phyloP scores from a whole-genome alignment of 2,329 filamentous ascomycete genomes.

The Ceratocystis harringtonii region DNA sequence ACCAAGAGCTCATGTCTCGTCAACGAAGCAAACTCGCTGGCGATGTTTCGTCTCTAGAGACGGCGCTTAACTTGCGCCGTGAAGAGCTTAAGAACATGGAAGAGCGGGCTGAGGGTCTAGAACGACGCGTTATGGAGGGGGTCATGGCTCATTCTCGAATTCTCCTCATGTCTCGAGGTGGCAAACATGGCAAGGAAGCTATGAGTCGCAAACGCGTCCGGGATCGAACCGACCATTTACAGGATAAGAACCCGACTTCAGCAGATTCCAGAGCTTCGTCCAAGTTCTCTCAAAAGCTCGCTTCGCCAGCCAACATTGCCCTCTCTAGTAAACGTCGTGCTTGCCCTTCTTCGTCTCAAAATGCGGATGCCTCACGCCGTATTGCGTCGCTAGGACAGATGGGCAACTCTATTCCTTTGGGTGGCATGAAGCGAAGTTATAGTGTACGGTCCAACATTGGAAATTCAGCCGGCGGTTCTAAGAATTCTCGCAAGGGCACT shows the following conservation, averaged over 20 bases:
- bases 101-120: slow-evolving; percentile 68
- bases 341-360: slow-evolving; percentile 24
- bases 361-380: slow-evolving; percentile 34
- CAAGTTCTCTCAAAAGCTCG: background rate
- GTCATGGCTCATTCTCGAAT: slow-evolving; percentile 92
- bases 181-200: slow-evolving; percentile 34
- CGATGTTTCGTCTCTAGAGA: slow-evolving; percentile 83
- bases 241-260: slow-evolving; percentile 17
- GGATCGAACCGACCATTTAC: slow-evolving; percentile 20
- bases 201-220: slow-evolving; percentile 44
- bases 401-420: slow-evolving; percentile 51
- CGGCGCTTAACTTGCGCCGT: slow-evolving; percentile 70
- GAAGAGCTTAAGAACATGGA: slow-evolving; percentile 92
- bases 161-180: slow-evolving; percentile 59
- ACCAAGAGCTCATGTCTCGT: slow-evolving; percentile 59
- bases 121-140: slow-evolving; percentile 84
- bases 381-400: slow-evolving; percentile 90
- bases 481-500: slow-evolving; percentile 47
- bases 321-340: slow-evolving; percentile 38
- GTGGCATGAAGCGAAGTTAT: slow-evolving; percentile 60
- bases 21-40: slow-evolving; percentile 70
- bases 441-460: slow-evolving; percentile 42
- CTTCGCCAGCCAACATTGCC: slow-evolving; percentile 36
- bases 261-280: slow-evolving; percentile 14
- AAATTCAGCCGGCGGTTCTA: slow-evolving; percentile 24